phyloP scores from a whole-genome alignment of 768 basidiomycete species.

The Mycena galericulata region DNA sequence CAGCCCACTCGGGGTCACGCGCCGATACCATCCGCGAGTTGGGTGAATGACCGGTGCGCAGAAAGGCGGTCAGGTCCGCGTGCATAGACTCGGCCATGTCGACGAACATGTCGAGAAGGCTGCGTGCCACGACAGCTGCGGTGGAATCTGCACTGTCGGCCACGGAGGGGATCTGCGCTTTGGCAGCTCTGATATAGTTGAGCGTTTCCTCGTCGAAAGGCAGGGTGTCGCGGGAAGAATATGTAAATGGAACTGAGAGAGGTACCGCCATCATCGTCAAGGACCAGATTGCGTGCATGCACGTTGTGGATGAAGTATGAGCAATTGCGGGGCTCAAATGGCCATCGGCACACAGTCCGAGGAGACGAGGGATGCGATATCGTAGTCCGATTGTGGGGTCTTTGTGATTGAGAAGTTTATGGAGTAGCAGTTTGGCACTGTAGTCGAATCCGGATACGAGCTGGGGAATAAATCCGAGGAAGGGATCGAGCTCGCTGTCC shows the following conservation, averaged over 20 bases:
- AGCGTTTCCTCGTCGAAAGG: slow-evolving; percentile 52
- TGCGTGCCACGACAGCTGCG: slow-evolving; percentile 46
- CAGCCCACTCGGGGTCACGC: slow-evolving; percentile 13
- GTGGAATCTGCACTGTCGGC: slow-evolving; percentile 45
- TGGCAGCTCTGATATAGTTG: slow-evolving; percentile 39
- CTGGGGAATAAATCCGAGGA: slow-evolving; percentile 50
- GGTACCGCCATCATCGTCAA: slow-evolving; percentile 56
- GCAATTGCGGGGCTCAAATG: slow-evolving; percentile 38
- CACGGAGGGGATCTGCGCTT: slow-evolving; percentile 40
- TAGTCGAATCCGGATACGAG: slow-evolving; percentile 52
- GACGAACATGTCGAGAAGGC: slow-evolving; percentile 49
- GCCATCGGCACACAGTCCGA: slow-evolving; percentile 45
- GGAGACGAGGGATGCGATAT: slow-evolving; percentile 50
- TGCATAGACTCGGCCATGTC: slow-evolving; percentile 42
- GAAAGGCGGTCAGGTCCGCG: slow-evolving; percentile 34
- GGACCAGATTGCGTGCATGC: slow-evolving; percentile 55
- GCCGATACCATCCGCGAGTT: background rate
- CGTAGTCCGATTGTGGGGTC: slow-evolving; percentile 47
- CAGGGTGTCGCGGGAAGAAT: slow-evolving; percentile 36
- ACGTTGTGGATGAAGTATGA: slow-evolving; percentile 48
- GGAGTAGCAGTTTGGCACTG: slow-evolving; percentile 52
- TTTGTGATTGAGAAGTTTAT: slow-evolving; percentile 45
- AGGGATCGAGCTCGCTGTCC: slow-evolving; percentile 50
- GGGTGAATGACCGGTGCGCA: slow-evolving; percentile 29
- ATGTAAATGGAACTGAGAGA: slow-evolving; percentile 18